A percentile compares a stretch with the other conserved stretches of the same genome.
These are phyloP conservation scores for Sporothrix pallida DNA, from an alignment of 2,329 filamentous ascomycete genomes.

Conservation along the genomic window DNA sequence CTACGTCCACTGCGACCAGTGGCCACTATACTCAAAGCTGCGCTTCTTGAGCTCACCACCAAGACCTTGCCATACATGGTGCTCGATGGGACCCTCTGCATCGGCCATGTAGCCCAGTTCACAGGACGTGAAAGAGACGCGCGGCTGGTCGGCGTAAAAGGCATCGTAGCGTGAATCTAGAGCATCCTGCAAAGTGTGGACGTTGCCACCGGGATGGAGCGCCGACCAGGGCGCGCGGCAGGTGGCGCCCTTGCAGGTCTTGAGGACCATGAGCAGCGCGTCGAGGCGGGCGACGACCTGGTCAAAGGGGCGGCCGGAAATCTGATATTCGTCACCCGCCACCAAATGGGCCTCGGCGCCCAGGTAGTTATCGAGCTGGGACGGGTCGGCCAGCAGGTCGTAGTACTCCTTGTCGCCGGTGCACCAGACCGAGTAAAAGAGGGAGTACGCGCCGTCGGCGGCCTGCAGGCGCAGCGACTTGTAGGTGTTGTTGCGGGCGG, in stretches of 20 bases:
- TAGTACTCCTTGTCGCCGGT: slow-evolving; percentile 71
- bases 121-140: slow-evolving; percentile 60
- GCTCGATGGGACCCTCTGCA: slow-evolving; percentile 56
- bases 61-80: no score
- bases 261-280: slow-evolving; percentile 63
- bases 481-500: slow-evolving; percentile 60
- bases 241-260: slow-evolving; percentile 61
- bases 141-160: slow-evolving; percentile 59
- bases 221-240: slow-evolving; percentile 64
- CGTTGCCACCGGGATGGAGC: slow-evolving; percentile 60
- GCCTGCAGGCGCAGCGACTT: slow-evolving; percentile 59
- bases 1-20: no score
- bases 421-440: slow-evolving; percentile 74
- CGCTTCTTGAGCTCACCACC: no score
- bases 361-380: slow-evolving; percentile 56
- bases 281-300: slow-evolving; percentile 59
- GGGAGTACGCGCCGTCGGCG: slow-evolving; percentile 59
- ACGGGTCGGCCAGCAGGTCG: slow-evolving; percentile 55
- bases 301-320: slow-evolving; percentile 46
- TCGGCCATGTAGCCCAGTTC: slow-evolving; percentile 61
- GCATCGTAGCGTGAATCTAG: slow-evolving; percentile 55
- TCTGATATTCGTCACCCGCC: slow-evolving; percentile 37
- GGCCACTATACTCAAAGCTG: no score
- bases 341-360: slow-evolving; percentile 34
- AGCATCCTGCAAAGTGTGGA: slow-evolving; percentile 58